Evolutionary conservation across 129 eudicot genomes (phyloP), one percentile per base, ranked within the genome.

Genomic region (Scalesia atractyloides): DNA sequence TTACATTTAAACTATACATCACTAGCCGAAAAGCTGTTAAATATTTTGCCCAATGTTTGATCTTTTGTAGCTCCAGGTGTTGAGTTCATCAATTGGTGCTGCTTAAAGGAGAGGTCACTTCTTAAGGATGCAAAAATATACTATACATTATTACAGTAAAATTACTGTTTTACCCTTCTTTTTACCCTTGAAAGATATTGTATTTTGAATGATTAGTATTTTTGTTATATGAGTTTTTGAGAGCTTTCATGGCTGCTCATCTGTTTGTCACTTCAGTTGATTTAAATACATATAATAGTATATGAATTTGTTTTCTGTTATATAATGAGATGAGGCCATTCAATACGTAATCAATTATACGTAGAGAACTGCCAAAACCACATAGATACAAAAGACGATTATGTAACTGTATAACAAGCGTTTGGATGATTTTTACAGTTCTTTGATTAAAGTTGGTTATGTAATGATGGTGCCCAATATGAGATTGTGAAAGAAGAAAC

Each of bases 51-150:
- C n/a, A 39, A 26, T 2, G 47, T 7, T 59, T 43, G 13, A 48
- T 76, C 16, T 67, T 34, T 15, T 76, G 80, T 66, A 76, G 80
- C 68, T 76, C 46, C 80, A 76, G 37, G 73, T 44, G 58, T 18
- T 41, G 49, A 47, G 68, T 67, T 76, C 73, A 67, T 57, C 68
- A 10, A 26, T 56, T 56, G 80, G 58, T 66, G 68, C 68, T 57
- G 68, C 77, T 15, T 57, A 71, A 37, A 64, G 57, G 77, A 60
- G 49, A 48, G 30, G 5, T 44, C 22, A 46, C 14, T 14, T 41
- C 41, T 43, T 41, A 13, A 44, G 37, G 11, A 11, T 66, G 58
- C 15, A 48, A 19, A 11, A 48, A 47, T 61, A 36, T 47, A 62
- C 70, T 26, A 58, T 57, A 72, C 57, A 59, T 10, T 73, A 44